A percentile compares a stretch with the other conserved stretches of the same genome.
Evolutionary conservation across 148 eudicot species (phyloP).

Genomic region (Hydrangea macrophylla): DNA sequence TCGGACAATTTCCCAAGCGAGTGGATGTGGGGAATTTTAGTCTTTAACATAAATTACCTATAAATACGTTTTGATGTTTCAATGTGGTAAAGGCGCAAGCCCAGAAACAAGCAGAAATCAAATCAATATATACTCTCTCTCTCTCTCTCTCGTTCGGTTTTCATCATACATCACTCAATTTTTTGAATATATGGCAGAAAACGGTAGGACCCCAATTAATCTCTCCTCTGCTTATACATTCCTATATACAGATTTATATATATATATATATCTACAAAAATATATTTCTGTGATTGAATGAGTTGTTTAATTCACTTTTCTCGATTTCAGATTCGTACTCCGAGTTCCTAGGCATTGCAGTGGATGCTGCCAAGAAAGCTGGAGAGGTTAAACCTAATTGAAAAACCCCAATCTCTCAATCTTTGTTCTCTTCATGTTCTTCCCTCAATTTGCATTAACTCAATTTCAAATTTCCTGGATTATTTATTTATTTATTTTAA

Average conservation of each 20-base stretch:
- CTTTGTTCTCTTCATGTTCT: not conserved
- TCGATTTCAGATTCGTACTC: constrained; percentile 19
- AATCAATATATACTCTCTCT: not conserved
- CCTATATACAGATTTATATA: not conserved
- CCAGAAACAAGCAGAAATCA: not conserved
- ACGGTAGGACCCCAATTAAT: not conserved
- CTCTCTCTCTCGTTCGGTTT: not conserved
- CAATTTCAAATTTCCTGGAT: not conserved
- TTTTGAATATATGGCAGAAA: not conserved
- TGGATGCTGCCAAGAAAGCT: constrained; percentile 56
- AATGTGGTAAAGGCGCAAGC: not conserved
- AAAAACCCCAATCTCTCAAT: not conserved
- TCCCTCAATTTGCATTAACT: not conserved
- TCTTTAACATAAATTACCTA: not conserved
- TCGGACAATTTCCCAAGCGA: not conserved
- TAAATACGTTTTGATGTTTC: not conserved
- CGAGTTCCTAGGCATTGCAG: constrained; percentile 34
- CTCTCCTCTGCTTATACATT: too few relatives aligned
- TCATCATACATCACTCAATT: not conserved
- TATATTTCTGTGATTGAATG: not conserved
- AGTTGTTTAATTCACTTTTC: not conserved
- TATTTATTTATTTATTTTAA: not conserved
- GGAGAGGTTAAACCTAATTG: constrained; percentile 30
- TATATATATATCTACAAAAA: not conserved
- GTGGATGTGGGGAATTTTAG: not conserved